Base-by-base conservation (phyloP, 306 rosid genomes). In the Oemleria cerasiformis region DNA sequence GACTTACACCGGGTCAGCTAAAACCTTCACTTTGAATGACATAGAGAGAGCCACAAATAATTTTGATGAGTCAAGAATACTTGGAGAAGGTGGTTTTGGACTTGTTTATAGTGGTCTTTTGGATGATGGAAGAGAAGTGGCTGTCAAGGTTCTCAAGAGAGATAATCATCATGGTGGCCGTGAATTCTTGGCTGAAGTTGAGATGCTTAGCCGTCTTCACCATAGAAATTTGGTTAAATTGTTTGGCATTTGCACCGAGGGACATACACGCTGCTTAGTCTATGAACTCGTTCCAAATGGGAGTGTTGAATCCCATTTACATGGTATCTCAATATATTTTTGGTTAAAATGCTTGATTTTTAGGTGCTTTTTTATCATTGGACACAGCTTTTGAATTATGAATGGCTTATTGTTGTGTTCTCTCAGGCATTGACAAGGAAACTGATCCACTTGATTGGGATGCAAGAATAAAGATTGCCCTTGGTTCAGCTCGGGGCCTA, bases 81-180 rank as follows among this genome's bases (percentile, higher is more conserved):
- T 94, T 75, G 97, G 99, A 77, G 99, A 94, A 91, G 99, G 99
- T 49, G 99, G 99, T 6, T 94, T 94, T 80, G 99, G 99, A 55
- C 81, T 89, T 72, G 99, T 94, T 66, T 94, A 86, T 77, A 83
- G 83, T 59, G 97, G 95, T 34, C 42, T 80, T 77, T 77, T 94
- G 19, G 85, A 88, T 65, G 96, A 94, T 82, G 96, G 97, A 81
- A 89, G 88, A 81, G 77, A 89, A 55, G 92, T 91, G 62, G 99
- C 99, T 20, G 96, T 94, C 76, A 94, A 94, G 84, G 77, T 91
- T 75, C 99, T 94, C 67, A 94, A 94, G 80, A 82, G 96, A 84
- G 87, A 89, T 38, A 88, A 89, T 86, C 96, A 74, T 39, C 97
- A 75, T 15, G 97, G 99, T 72, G 87, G 86, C 67, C 91, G 91